Conservation (phyloP, 2,329 filamentous ascomycete species). For the Nigrospora osmanthi region DNA sequence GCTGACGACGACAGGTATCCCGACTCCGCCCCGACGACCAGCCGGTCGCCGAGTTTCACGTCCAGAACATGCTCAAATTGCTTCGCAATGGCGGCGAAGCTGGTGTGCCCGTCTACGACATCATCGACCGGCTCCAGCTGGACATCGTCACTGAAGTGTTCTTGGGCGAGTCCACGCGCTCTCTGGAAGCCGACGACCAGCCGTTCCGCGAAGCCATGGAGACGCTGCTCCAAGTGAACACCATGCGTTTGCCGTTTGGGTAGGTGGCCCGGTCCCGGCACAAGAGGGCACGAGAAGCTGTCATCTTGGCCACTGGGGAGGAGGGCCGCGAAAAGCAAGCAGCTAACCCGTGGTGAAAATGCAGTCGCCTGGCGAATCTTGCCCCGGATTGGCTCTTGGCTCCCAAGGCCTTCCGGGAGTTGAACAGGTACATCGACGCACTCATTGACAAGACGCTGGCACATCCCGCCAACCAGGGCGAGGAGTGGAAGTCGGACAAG, state of each 20-base stretch:
- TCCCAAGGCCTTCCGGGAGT: neutral
- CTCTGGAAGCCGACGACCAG: neutral
- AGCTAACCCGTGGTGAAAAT: no score
- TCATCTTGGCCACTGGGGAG: no score
- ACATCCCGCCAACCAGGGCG: neutral
- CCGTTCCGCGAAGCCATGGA: conserved; percentile 2
- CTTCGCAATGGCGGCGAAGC: neutral
- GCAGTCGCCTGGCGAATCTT: neutral
- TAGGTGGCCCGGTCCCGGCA: neutral
- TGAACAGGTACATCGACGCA: neutral
- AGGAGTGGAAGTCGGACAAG: neutral
- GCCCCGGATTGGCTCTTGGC: neutral
- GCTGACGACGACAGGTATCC: neutral
- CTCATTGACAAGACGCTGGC: conserved; percentile 1
- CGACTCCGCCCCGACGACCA: neutral
- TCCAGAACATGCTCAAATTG: neutral
- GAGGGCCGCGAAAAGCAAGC: no score
- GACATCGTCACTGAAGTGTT: neutral
- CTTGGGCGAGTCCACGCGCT: neutral
- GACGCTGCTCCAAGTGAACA: neutral
- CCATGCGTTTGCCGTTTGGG: neutral
- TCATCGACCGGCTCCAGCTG: neutral
- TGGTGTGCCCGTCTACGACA: neutral
- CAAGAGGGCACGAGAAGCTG: no score
- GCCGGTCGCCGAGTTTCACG: neutral